Conservation (phyloP, 2,329 filamentous ascomycete genomes). For the Phaeosphaeria sp. region DNA sequence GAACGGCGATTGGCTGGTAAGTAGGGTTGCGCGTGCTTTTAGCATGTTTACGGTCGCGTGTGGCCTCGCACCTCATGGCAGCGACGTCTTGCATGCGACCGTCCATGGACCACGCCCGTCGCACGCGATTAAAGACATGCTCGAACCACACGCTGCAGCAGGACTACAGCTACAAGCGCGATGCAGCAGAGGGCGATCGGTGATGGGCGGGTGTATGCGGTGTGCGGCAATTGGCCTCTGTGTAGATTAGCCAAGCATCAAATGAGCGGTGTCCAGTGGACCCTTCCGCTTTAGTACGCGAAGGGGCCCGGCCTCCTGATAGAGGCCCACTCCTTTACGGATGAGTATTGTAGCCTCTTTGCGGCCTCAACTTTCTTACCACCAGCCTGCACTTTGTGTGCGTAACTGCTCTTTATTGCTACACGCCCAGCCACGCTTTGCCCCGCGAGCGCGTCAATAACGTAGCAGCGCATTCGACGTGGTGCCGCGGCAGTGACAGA, state of each 20-base stretch:
- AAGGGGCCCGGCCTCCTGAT: conserved; percentile 20
- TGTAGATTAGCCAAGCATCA: conserved; percentile 18
- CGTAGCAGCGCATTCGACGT: not conserved
- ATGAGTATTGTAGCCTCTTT: conserved; percentile 3
- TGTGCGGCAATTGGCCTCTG: conserved; percentile 18
- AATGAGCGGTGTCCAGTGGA: conserved; percentile 4
- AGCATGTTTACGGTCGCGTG: conserved; percentile 6
- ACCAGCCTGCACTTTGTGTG: conserved; percentile 5
- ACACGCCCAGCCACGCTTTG: not conserved
- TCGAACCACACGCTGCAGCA: not conserved
- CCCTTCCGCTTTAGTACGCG: conserved; percentile 16
- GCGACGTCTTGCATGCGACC: not conserved
- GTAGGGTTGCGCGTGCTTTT: conserved; percentile 2
- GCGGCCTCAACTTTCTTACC: conserved; percentile 1
- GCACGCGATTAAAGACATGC: not conserved
- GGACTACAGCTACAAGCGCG: not conserved
- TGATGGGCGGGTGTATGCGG: not conserved
- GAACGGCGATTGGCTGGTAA: conserved; percentile 8
- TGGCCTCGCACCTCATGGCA: not conserved
- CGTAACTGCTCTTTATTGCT: conserved; percentile 8
- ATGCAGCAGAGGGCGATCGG: not conserved
- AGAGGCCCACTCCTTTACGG: conserved; percentile 16
- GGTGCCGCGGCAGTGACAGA: conserved; percentile 10
- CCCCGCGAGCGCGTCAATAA: conserved; percentile 2
- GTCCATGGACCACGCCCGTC: not conserved